These are phyloP conservation scores for Nakaseomyces delphensis DNA, from an alignment of 1,139 yeast species.

Conservation along the genomic window DNA sequence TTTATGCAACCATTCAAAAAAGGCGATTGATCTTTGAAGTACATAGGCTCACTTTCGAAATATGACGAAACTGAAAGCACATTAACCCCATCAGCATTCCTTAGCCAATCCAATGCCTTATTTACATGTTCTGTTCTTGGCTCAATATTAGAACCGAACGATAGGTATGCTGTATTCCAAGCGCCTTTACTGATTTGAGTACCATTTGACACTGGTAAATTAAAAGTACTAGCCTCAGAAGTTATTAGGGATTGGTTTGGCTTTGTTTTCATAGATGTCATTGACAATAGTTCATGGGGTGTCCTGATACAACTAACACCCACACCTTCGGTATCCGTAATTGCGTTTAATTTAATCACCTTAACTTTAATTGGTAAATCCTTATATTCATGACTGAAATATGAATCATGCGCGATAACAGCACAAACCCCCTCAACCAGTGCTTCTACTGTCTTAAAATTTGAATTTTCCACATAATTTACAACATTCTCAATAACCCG, in stretches of 20 bases:
- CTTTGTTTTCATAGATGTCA: not conserved
- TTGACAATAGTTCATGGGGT: slow-evolving; percentile 29
- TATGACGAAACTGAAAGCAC: slow-evolving; percentile 64
- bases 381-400: slow-evolving; percentile 18
- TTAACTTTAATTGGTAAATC: slow-evolving; percentile 41
- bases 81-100: slow-evolving; percentile 33
- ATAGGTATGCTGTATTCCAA: slow-evolving; percentile 58
- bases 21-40: slow-evolving; percentile 66
- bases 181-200: not conserved
- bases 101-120: slow-evolving; percentile 47
- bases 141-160: slow-evolving; percentile 87
- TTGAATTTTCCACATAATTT: slow-evolving; percentile 58
- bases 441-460: slow-evolving; percentile 90
- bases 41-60: slow-evolving; percentile 91
- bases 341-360: slow-evolving; percentile 82
- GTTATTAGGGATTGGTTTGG: not conserved
- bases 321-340: slow-evolving; percentile 79
- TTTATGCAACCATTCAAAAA: slow-evolving; percentile 79
- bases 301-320: slow-evolving; percentile 67
- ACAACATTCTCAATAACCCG: slow-evolving; percentile 41
- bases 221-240: slow-evolving; percentile 13
- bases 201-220: slow-evolving; percentile 22
- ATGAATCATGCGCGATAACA: slow-evolving; percentile 38
- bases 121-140: slow-evolving; percentile 54
- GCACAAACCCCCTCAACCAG: slow-evolving; percentile 69